Base-by-base conservation (phyloP, 768 basidiomycete genomes). In the Termitomyces sp. region DNA sequence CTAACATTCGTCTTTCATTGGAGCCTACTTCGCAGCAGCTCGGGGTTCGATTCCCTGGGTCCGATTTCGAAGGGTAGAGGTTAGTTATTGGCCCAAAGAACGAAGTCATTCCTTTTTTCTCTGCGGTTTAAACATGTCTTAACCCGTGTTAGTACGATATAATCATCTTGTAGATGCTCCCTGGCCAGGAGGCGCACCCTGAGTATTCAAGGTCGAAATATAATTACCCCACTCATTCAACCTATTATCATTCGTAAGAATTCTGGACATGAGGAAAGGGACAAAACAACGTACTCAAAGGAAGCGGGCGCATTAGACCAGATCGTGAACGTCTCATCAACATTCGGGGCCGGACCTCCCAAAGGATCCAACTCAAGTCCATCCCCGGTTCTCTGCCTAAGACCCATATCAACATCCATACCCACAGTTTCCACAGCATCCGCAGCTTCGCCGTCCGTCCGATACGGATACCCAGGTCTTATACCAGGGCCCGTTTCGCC, bases 291-390 rank as follows among this genome's bases (percentile, higher is more conserved):
- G 70, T 69, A 89, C 88, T 84, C 84, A 63, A 87, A 87, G 20
- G 83, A 81, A 15, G 79, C 74, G 0, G 88, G 86, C 20, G 84
- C 84, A 63, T 75, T 77, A 8, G 85, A 84, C 88, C 88, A 90
- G 81, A 89, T 28, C 4, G 28, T 77, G 56, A 85, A 79, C 45
- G 83, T 79, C 62, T 81, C 80, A 55, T 75, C 73, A 11, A 38
- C 54, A 60, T 42, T 55, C n/a, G 45, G 24, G 5, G 22, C 35
- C 57, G 49, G 3, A 16, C 8, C 53, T 20, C 20, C 55, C 32
- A 40, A 33, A 32, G 39, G 28, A 60, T 44, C 18, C 40, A 52
- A 36, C 7, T 18, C 55, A n/a, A 61, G 53, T n/a, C 54, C 35
- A 22, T 42, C 28, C 4, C 20, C 50, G 0, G 49, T 49, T 38